Evolutionary conservation across 352 stramenopile genomes (phyloP).

Genomic region (Globisporangium barbulae): DNA sequence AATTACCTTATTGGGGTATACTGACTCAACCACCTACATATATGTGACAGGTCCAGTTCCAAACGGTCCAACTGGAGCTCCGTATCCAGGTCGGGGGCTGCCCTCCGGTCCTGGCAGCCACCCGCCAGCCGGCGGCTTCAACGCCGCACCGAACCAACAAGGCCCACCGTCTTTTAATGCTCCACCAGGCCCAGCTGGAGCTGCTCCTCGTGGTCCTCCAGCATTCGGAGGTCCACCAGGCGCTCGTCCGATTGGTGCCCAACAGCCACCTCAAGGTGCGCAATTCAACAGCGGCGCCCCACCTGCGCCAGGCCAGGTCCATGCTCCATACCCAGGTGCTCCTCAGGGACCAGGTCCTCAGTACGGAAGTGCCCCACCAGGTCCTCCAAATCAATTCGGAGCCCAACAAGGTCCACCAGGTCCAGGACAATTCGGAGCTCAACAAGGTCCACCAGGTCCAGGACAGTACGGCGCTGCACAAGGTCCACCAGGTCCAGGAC

Average conservation of each 20-base stretch:
- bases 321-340: slow-evolving; percentile 14
- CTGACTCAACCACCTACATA: neutral
- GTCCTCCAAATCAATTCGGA: neutral
- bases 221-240: slow-evolving; percentile 12
- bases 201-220: slow-evolving; percentile 10
- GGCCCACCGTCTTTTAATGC: slow-evolving; percentile 12
- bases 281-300: slow-evolving; percentile 8
- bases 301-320: slow-evolving; percentile 9
- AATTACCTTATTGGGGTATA: neutral
- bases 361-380: slow-evolving; percentile 8
- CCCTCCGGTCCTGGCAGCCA: slow-evolving; percentile 14
- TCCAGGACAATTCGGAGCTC: slow-evolving; percentile 14
- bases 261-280: slow-evolving; percentile 9
- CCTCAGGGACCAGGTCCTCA: slow-evolving; percentile 13
- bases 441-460: slow-evolving; percentile 15
- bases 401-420: neutral
- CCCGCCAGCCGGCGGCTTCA: slow-evolving; percentile 11
- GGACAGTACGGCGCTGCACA: slow-evolving; percentile 10
- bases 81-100: slow-evolving; percentile 22
- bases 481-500: slow-evolving; percentile 1
- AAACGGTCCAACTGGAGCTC: slow-evolving; percentile 23
- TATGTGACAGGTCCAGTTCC: slow-evolving; percentile 12
- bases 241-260: slow-evolving; percentile 12
- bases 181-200: slow-evolving; percentile 18
- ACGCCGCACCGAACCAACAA: slow-evolving; percentile 11